Percentiles rank a stretch among this genome's conserved stretches.
Conservation (phyloP, 257 asterid genomes). For the Gynochthodes officinalis region DNA sequence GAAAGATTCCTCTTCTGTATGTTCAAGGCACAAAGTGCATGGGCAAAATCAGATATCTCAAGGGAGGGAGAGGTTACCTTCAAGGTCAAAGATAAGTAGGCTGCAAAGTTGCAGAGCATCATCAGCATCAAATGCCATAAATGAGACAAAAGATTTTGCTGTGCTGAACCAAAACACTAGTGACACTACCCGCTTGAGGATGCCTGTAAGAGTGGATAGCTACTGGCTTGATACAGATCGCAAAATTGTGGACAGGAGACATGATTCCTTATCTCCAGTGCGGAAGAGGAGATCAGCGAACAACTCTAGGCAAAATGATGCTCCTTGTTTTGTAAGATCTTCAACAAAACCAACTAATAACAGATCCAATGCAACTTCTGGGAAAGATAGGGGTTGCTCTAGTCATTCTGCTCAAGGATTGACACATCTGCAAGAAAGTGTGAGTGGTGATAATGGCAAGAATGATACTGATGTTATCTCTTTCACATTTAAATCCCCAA, state of each 20-base stretch:
- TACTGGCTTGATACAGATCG: conserved; percentile 47
- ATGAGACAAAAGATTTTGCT: conserved; percentile 33
- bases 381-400: conserved; percentile 27
- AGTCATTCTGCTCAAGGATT: conserved; percentile 17
- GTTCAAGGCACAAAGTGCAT: conserved; percentile 26
- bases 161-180: conserved; percentile 30
- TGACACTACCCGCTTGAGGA: conserved; percentile 25
- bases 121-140: conserved; percentile 23
- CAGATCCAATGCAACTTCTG: conserved; percentile 24
- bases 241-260: conserved; percentile 31
- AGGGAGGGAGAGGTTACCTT: conserved; percentile 36
- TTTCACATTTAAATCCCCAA: conserved; percentile 45
- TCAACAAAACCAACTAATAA: conserved; percentile 18
- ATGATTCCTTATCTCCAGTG: conserved; percentile 37
- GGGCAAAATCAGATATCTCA: conserved; percentile 39
- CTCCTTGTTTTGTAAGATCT: conserved; percentile 27
- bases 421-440: conserved; percentile 30
- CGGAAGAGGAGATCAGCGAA: conserved; percentile 56
- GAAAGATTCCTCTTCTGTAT: conserved; percentile 29
- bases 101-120: conserved; percentile 26
- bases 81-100: conserved; percentile 35
- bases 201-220: conserved; percentile 32
- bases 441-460: conserved; percentile 18
- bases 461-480: conserved; percentile 31
- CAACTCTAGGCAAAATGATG: conserved; percentile 40